phyloP scores from a whole-genome alignment of 371 early-diverging fungal genomes.

The Apophysomyces elegans region DNA sequence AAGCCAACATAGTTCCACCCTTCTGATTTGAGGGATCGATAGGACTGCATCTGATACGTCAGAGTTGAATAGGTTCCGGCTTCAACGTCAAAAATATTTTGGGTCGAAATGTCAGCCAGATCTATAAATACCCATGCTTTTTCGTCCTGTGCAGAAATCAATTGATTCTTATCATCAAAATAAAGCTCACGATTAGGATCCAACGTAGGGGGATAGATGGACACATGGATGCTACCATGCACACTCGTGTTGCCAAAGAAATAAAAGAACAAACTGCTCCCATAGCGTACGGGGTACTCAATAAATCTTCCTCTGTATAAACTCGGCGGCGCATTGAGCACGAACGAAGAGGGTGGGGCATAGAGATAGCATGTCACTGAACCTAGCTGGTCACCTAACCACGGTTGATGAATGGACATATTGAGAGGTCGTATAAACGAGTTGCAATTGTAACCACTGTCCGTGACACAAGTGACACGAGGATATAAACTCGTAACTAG shows the following conservation, averaged over 20 bases:
- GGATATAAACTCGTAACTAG: conserved; percentile 13
- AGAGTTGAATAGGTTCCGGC: conserved; percentile 16
- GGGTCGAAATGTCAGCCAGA: conserved; percentile 25
- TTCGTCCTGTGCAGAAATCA: conserved; percentile 13
- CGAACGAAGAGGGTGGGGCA: conserved; percentile 13
- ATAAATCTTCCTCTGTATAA: conserved; percentile 5
- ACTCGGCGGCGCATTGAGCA: not conserved
- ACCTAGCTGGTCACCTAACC: conserved; percentile 20
- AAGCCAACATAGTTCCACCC: conserved; percentile 39
- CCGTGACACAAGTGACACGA: conserved; percentile 21
- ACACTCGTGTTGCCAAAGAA: conserved; percentile 18
- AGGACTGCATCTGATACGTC: conserved; percentile 25
- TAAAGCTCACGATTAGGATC: conserved; percentile 30
- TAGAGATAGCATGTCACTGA: conserved; percentile 24
- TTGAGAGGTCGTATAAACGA: conserved; percentile 20
- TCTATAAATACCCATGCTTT: conserved; percentile 24
- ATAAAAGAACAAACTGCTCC: conserved; percentile 21
- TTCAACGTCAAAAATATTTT: conserved; percentile 26
- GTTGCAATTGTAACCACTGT: conserved; percentile 21
- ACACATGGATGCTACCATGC: conserved; percentile 21
- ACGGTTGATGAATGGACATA: conserved; percentile 25
- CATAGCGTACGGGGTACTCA: conserved; percentile 14
- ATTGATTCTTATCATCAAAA: conserved; percentile 16
- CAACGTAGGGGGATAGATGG: conserved; percentile 24
- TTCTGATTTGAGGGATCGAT: conserved; percentile 20